phyloP scores from a whole-genome alignment of 2,329 filamentous ascomycete genomes.

The Magnaporthiopsis rhizophila region DNA sequence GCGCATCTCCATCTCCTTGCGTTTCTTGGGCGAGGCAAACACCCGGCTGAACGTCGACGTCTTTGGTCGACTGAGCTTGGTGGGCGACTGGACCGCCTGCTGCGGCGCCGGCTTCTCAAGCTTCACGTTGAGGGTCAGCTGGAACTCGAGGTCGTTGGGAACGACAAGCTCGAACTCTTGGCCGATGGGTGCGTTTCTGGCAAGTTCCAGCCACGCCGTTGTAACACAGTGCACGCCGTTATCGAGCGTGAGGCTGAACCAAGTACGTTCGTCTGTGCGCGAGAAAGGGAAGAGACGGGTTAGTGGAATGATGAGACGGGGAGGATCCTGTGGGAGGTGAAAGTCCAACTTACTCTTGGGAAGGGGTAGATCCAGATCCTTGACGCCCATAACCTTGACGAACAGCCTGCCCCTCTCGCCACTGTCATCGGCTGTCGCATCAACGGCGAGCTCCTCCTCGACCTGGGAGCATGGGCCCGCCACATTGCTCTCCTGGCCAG shows the following conservation, averaged over 20 bases:
- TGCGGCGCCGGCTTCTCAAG: slow-evolving; percentile 69
- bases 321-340: not conserved
- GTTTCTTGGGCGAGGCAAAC: slow-evolving; percentile 91
- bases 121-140: slow-evolving; percentile 93
- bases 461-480: slow-evolving; percentile 55
- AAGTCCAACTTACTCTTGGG: slow-evolving; percentile 65
- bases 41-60: slow-evolving; percentile 85
- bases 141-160: slow-evolving; percentile 96
- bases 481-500: slow-evolving; percentile 79
- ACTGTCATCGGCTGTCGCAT: slow-evolving; percentile 61
- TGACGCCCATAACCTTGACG: slow-evolving; percentile 97
- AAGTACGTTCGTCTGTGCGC: slow-evolving; percentile 64
- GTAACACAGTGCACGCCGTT: slow-evolving; percentile 98
- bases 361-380: slow-evolving; percentile 85
- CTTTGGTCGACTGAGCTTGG: slow-evolving; percentile 62
- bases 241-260: slow-evolving; percentile 95
- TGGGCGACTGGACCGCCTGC: slow-evolving; percentile 45
- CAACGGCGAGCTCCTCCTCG: slow-evolving; percentile 57
- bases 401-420: slow-evolving; percentile 87
- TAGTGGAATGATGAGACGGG: not conserved
- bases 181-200: slow-evolving; percentile 85
- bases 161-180: slow-evolving; percentile 98
- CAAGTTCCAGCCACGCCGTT: slow-evolving; percentile 88
- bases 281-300: not conserved
- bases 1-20: slow-evolving; percentile 84